Base-by-base conservation (phyloP, 352 stramenopile genomes). In the Pythium aphanidermatum region DNA sequence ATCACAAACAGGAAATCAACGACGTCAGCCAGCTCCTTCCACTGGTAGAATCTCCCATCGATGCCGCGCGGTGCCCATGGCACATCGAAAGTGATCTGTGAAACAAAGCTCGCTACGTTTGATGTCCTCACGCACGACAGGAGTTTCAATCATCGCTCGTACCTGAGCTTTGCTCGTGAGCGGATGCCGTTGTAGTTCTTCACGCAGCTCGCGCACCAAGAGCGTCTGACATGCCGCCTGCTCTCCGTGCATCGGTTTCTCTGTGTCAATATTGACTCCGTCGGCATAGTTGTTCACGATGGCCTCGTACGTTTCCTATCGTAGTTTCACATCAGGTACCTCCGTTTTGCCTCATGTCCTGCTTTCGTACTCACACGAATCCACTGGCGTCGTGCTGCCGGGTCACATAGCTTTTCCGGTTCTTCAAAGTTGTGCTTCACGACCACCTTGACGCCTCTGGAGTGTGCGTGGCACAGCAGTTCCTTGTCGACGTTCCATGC, bases 1-100 rank as follows among this genome's bases (percentile, higher is more conserved):
- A 97, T 97, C 41, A 97, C 80, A 43, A 95, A 96, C 25, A 96
- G 60, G 40, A 93, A 85, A 60, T 97, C 86, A 9, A 68, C 53
- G 3, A 60, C 67, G 12, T 71, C 47, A 2, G 75, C 75, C 16
- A 95, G 69, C 26, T 71, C 73, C 17, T 63, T 65, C 72, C 83
- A 94, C 43, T 86, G 65, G 46, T 95, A 95, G 34, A 86, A 92
- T 19, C 84, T 71, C 4, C 73, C 76, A 55, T 95, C 84, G 13
- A 95, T 68, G 5, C 73, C 77, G 7, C 71, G 65, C 25, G 82
- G 79, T 1, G 76, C 74, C 82, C 79, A 92, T 12, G 82, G 65
- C 43, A 92, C 75, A 60, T 90, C 77, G 50, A 90, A 90, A 24
- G 77, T 86, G 49, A 92, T 79, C 80, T 89, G 32, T 16, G 8